Base-by-base conservation (phyloP, 106 monocot genomes). In the Phalaenopsis aphrodite region DNA sequence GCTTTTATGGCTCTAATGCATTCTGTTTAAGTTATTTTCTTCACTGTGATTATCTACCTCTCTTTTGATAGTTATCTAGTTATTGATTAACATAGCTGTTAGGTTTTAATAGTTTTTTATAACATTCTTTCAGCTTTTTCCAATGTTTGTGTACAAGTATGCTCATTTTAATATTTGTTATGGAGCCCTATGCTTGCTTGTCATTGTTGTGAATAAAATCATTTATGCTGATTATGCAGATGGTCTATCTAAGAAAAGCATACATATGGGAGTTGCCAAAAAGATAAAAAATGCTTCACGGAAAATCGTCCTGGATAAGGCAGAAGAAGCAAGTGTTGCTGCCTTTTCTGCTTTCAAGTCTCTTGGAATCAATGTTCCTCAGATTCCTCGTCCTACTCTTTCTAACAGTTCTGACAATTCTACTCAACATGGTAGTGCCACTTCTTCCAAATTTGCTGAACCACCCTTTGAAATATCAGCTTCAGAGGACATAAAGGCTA, bases 241-340 rank as follows among this genome's bases (percentile, higher is more conserved):
- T 78, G 84, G 78, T 80, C 74, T 86, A 78, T 77, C 79, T 47
- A 73, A 85, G 72, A 90, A 82, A 39, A 88, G 83, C n/a, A 81
- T 95, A 84, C 98, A 90, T 64, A 79, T 99, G 78, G 93, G 94
- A 48, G 74, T 95, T 47, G 94, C 95, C 39, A 99, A 99, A 82
- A 99, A 93, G 83, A 99, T 99, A 77, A 99, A 95, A 84, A 93
- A 95, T 91, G 93, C 89, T 80, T 92, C 98, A 45, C 88, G 98
- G 5, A 99, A 93, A 80, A 91, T 99, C 72, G 81, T 94, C 69
- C 85, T 99, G 79, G 98, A 99, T 23, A 91, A 99, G 81, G 98
- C 98, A 79, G 98, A 99, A 83, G 94, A 91, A 86, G 94, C 94
- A 78, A 88, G 93, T 82, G 15, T 95, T 78, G 92, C 91, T 76